These are phyloP conservation scores for Monosporascus sp. DNA, from an alignment of 2,329 filamentous ascomycete species.

Conservation along the genomic window DNA sequence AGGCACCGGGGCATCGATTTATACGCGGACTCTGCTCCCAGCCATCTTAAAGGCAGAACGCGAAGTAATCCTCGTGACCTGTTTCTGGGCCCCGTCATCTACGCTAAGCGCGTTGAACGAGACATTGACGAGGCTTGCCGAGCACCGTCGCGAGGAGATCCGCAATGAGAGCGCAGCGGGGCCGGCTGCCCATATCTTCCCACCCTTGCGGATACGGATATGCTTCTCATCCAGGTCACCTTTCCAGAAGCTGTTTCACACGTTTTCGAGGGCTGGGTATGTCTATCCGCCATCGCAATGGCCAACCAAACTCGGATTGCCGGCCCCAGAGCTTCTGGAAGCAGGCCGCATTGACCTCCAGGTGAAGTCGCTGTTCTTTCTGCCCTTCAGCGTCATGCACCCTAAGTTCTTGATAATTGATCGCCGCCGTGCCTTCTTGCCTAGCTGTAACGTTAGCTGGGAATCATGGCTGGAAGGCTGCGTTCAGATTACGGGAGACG, in stretches of 20 bases:
- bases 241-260: constrained; percentile 70
- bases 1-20: constrained; percentile 55
- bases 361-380: constrained; percentile 73
- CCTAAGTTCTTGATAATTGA: constrained; percentile 78
- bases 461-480: constrained; percentile 83
- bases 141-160: constrained; percentile 32
- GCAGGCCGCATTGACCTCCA: constrained; percentile 59
- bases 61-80: constrained; percentile 73
- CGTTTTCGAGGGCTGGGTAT: constrained; percentile 56
- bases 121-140: constrained; percentile 55
- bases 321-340: constrained; percentile 43
- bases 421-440: constrained; percentile 59
- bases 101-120: constrained; percentile 53
- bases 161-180: constrained; percentile 19
- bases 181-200: constrained; percentile 7
- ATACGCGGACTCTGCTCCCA: constrained; percentile 50
- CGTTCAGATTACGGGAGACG: constrained; percentile 57
- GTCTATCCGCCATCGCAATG: constrained; percentile 56
- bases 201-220: constrained; percentile 57
- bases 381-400: constrained; percentile 82
- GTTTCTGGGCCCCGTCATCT: constrained; percentile 70
- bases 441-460: constrained; percentile 82
- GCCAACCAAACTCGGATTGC: constrained; percentile 58
- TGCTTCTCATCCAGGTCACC: constrained; percentile 72
- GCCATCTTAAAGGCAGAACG: constrained; percentile 54